Base-by-base conservation (phyloP, 2,329 filamentous ascomycete genomes). In the Apiospora malaysiana region DNA sequence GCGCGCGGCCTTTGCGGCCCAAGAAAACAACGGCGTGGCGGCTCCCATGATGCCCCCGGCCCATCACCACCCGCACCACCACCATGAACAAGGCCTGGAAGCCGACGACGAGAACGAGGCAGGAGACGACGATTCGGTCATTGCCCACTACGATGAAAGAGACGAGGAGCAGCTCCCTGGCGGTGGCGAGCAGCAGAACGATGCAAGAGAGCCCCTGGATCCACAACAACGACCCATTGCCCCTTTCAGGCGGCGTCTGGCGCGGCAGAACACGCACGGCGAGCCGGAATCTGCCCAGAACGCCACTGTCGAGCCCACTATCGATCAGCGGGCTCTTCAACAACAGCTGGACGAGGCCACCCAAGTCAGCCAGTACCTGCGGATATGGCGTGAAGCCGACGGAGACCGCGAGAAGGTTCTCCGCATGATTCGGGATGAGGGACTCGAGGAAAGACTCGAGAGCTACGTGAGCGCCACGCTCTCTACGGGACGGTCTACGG, bases 1-100 rank as follows among this genome's bases (percentile, higher is more conserved):
- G 85, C 92, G 90, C 0, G 91, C 88, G 10, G 89, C 88, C 4
- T 88, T 91, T 77, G 89, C 87, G 14, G 87, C 84, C 9, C 82
- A 82, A n/a, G 85, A 84, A 45, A 76, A 80, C 32, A 68, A 74
- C 12, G 72, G 72, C 27, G 69, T 71, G 0, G 40, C 65, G 0
- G 67, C 25, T 25, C 67, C 46, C n/a, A 43, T 49, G 45, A 51
- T 37, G 27, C 67, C 67, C 3, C 45, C 32, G 2, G 25, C 46
- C n/a, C 73, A 73, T 45, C 71, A 72, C 5, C 77, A 70, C 8
- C 74, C 75, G 45, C 74, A 70, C 9, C 74, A 75, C 43, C 74
- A 73, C 37, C 69, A 23, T 43, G 75, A 16, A 66, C 23, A 56
- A n/a, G 56, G 40, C 10, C 63, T n/a, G 23, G 70, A 45, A 8